These are phyloP conservation scores for Carex scoparia DNA, from an alignment of 176 grass and related monocot genomes.

Conservation along the genomic window DNA sequence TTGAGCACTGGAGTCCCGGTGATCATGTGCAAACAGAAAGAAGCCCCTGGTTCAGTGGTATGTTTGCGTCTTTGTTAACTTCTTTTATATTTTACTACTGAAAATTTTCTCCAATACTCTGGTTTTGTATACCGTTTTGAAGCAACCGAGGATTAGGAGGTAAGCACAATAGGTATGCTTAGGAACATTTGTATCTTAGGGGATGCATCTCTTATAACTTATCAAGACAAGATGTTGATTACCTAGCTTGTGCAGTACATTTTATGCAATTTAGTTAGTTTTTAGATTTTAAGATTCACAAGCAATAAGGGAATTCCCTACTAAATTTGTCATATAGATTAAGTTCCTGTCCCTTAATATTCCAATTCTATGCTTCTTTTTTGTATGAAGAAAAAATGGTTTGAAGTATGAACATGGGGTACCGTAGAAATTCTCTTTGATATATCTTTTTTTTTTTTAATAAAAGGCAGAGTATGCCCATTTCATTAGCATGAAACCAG, in stretches of 20 bases:
- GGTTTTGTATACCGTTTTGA: not conserved
- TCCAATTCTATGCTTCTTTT: not conserved
- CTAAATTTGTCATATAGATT: not conserved
- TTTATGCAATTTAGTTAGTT: too few species aligned
- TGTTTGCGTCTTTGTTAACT: constrained; percentile 25
- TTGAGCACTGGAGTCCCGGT: constrained; percentile 60
- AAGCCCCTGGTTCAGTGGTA: constrained; percentile 84
- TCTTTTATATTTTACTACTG: not conserved
- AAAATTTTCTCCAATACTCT: not conserved
- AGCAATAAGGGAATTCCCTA: not conserved
- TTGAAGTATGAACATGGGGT: not conserved
- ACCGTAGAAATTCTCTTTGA: not conserved
- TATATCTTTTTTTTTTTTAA: not conserved
- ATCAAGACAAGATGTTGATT: too few species aligned
- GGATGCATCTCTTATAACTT: too few species aligned
- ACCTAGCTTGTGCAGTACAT: too few species aligned
- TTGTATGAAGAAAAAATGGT: not conserved
- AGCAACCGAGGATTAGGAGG: not conserved
- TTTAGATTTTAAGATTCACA: too few species aligned
- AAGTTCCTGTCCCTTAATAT: not conserved
- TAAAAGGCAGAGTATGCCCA: too few species aligned
- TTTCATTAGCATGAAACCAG: too few species aligned
- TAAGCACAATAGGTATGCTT: not conserved
- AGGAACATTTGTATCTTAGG: not conserved
- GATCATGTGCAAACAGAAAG: constrained; percentile 90